These are phyloP conservation scores for Globisporangium orthogonon DNA, from an alignment of 352 stramenopile species.

Conservation along the genomic window DNA sequence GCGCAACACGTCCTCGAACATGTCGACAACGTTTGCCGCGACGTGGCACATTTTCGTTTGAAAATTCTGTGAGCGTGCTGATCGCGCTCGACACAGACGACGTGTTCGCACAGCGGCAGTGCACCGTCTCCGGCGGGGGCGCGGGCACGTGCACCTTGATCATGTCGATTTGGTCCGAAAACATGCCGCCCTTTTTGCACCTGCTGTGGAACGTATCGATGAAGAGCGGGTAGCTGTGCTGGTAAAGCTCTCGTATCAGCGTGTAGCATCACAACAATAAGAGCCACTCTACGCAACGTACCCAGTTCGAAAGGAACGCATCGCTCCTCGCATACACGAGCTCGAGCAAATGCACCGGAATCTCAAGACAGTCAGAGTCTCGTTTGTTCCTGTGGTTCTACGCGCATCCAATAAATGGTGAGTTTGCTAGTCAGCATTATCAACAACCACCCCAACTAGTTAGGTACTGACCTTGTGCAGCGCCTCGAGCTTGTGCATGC, in stretches of 20 bases:
- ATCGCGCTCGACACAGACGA: conserved; percentile 40
- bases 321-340: conserved; percentile 78
- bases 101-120: conserved; percentile 20
- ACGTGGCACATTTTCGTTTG: conserved; percentile 54
- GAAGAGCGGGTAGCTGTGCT: conserved; percentile 69
- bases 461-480: conserved; percentile 46
- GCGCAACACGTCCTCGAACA: conserved; percentile 82
- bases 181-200: conserved; percentile 67
- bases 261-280: too few relatives aligned
- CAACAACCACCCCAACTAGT: too few relatives aligned
- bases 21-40: conserved; percentile 60
- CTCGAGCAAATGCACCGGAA: conserved; percentile 54
- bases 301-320: conserved; percentile 57
- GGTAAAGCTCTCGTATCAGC: conserved; percentile 2
- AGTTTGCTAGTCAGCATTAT: too few relatives aligned
- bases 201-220: conserved; percentile 83
- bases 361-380: conserved; percentile 68
- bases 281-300: too few relatives aligned
- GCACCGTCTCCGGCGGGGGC: conserved; percentile 16
- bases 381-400: conserved; percentile 57
- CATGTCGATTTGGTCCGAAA: conserved; percentile 73
- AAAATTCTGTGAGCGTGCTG: conserved; percentile 41
- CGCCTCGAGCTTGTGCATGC: conserved; percentile 67
- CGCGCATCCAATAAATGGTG: neutral
- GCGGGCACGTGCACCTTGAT: conserved; percentile 52